Evolutionary conservation across 2,329 filamentous ascomycete species (phyloP).

Genomic region (Rasamsonia emersonii): DNA sequence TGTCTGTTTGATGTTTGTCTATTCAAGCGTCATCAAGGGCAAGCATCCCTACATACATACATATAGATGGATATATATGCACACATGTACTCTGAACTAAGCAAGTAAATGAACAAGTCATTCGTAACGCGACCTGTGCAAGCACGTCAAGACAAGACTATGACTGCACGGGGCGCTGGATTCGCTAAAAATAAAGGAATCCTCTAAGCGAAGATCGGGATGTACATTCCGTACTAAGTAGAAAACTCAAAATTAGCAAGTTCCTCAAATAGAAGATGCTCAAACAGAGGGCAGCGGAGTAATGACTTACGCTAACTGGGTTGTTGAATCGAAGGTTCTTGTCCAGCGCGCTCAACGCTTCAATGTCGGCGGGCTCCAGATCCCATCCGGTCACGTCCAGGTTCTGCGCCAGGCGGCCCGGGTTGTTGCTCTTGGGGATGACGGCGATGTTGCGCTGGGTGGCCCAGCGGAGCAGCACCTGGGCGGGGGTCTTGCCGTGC

Average conservation of each 20-base stretch:
- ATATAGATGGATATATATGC: too few relatives aligned
- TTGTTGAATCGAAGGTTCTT: constrained; percentile 66
- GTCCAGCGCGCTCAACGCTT: constrained; percentile 58
- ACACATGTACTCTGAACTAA: too few relatives aligned
- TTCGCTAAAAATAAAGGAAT: too few relatives aligned
- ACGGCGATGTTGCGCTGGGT: constrained; percentile 74
- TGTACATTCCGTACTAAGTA: constrained; percentile 39
- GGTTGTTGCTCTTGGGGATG: constrained; percentile 67
- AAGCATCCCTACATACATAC: too few relatives aligned
- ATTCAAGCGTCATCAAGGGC: too few relatives aligned
- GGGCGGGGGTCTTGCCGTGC: constrained; percentile 63
- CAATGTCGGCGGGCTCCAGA: constrained; percentile 56
- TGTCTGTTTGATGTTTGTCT: too few relatives aligned
- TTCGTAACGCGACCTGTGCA: too few relatives aligned
- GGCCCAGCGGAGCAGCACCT: constrained; percentile 79
- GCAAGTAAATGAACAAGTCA: too few relatives aligned
- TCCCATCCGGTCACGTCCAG: constrained; percentile 59
- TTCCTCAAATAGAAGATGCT: too few relatives aligned
- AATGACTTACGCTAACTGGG: constrained; percentile 55
- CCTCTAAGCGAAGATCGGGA: constrained; percentile 49
- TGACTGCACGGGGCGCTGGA: too few relatives aligned
- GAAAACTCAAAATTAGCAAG: constrained; percentile 13
- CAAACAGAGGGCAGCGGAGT: constrained; percentile 1
- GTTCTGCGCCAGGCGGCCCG: constrained; percentile 53
- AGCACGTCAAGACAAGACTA: too few relatives aligned